Evolutionary conservation across 345 rosid genomes (phyloP).

Genomic region (Anastatica hierochuntica): DNA sequence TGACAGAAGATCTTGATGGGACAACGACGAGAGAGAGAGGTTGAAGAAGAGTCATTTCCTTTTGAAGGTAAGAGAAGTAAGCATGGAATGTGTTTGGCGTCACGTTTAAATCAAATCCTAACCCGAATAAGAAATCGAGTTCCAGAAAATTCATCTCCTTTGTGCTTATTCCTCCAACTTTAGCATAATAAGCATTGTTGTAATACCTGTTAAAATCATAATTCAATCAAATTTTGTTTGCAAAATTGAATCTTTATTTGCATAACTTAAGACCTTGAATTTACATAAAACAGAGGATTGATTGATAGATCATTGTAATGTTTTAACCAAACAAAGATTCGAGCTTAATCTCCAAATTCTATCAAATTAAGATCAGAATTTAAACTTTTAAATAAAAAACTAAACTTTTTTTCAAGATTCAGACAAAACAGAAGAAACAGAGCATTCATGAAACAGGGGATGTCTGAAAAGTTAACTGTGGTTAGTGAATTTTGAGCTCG

Average conservation of each 20-base stretch:
- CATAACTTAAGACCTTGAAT: no score
- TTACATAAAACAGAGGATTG: background rate
- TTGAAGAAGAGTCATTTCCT: constrained; percentile 51
- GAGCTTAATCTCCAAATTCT: no score
- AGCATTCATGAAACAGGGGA: constrained; percentile 4
- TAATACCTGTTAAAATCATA: constrained; percentile 36
- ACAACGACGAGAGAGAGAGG: constrained; percentile 27
- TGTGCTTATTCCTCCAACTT: constrained; percentile 87
- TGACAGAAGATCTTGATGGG: constrained; percentile 28
- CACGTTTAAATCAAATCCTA: constrained; percentile 70
- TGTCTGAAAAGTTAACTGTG: background rate
- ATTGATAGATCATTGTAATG: no score
- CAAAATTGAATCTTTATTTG: constrained; percentile 1
- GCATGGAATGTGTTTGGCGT: constrained; percentile 67
- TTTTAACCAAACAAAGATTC: no score
- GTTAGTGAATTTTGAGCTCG: background rate
- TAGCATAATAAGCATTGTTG: constrained; percentile 88
- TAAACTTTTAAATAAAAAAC: no score
- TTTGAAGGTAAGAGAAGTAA: constrained; percentile 56
- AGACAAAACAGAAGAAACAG: constrained; percentile 3
- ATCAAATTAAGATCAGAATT: no score
- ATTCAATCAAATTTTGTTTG: background rate
- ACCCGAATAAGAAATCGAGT: constrained; percentile 73
- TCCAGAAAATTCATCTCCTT: constrained; percentile 78
- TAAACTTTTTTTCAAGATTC: no score